phyloP scores from a whole-genome alignment of 2,329 filamentous ascomycete species.

The Sclerotiophoma versabilis region DNA sequence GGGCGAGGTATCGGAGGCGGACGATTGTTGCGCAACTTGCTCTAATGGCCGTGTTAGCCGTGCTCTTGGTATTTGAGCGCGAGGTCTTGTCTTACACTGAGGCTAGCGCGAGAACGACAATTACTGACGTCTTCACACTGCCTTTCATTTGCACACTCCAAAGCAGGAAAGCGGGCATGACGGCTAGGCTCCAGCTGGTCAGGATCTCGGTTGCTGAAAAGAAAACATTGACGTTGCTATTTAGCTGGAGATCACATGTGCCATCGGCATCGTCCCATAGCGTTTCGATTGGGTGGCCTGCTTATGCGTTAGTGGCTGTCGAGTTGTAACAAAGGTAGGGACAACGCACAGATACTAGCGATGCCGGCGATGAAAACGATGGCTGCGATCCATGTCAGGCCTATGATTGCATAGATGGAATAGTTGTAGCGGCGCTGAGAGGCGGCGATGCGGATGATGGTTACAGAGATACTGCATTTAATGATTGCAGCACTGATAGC shows the following conservation, averaged over 20 bases:
- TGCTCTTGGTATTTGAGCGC: conserved; percentile 1
- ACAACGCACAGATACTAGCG: conserved; percentile 28
- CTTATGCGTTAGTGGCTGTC: background rate
- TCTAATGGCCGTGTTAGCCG: conserved; percentile 29
- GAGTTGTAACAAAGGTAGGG: background rate
- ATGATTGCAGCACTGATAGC: conserved; percentile 28
- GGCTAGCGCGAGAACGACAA: conserved; percentile 50
- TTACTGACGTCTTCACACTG: conserved; percentile 51
- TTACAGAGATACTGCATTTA: conserved; percentile 31
- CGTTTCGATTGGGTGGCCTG: conserved; percentile 29
- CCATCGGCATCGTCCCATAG: conserved; percentile 31
- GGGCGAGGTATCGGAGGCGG: conserved; percentile 54
- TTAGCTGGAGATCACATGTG: conserved; percentile 28
- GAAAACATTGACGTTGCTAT: conserved; percentile 30
- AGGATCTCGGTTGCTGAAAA: conserved; percentile 32
- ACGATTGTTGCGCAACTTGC: conserved; percentile 48
- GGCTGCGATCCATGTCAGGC: conserved; percentile 20
- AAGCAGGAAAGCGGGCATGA: conserved; percentile 27
- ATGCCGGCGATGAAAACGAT: conserved; percentile 29
- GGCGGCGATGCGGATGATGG: conserved; percentile 27
- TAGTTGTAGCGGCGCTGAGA: conserved; percentile 19
- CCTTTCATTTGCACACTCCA: conserved; percentile 43
- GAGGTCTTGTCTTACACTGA: conserved; percentile 49
- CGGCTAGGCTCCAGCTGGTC: conserved; percentile 28
- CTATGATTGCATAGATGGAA: conserved; percentile 22